Base-by-base conservation (phyloP, 148 eudicot genomes). In the Vaccinium macrocarpon region DNA sequence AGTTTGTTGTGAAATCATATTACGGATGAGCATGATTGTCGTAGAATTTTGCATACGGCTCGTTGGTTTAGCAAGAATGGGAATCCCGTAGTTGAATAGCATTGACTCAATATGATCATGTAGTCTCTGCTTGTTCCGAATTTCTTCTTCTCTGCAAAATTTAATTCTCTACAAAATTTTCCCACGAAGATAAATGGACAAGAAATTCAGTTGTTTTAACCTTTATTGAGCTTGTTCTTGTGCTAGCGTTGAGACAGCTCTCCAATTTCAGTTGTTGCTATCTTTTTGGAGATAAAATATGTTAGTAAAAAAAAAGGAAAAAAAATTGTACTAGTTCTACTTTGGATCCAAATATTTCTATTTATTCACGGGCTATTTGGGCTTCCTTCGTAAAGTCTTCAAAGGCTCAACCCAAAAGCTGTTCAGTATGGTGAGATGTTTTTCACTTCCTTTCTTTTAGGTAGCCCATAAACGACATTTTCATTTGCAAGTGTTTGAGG, bases 201-300 rank as follows among this genome's bases (percentile, higher is more conserved):
- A 73, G 76, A 16, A 73, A 38, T 73, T 73, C 76, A 73, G 21
- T 5, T 2, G 76, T 64, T 73, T 11, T 50, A 38, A 7, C 42
- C 49, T 42, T 72, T 73, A 73, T 73, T 11, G 48, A 15, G 19
- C 48, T 29, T 27, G 71, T 64, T 64, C 71, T 5, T 71, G 16
- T 71, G 46, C 14, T 71, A 71, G 46, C 19, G 18, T 68, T 68
- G 42, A 29, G 74, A 27, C 32, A 25, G 16, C 42, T 68, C 12
- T 68, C 32, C 75, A 71, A 72, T 29, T 71, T 71, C 48, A 15
- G 49, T 74, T 74, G 78, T 74, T 74, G 25, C 77, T 35, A 15
- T 0, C 32, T 23, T 64, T n/a, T n/a, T n/a, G n/a, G n/a, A n/a
- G n/a, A n/a, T n/a, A n/a, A n/a, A n/a, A n/a, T n/a, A n/a, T n/a